Percentiles rank a stretch among this genome's conserved stretches.
These are phyloP conservation scores for Penicillium sp. DNA, from an alignment of 2,329 filamentous ascomycete species.

Conservation along the genomic window DNA sequence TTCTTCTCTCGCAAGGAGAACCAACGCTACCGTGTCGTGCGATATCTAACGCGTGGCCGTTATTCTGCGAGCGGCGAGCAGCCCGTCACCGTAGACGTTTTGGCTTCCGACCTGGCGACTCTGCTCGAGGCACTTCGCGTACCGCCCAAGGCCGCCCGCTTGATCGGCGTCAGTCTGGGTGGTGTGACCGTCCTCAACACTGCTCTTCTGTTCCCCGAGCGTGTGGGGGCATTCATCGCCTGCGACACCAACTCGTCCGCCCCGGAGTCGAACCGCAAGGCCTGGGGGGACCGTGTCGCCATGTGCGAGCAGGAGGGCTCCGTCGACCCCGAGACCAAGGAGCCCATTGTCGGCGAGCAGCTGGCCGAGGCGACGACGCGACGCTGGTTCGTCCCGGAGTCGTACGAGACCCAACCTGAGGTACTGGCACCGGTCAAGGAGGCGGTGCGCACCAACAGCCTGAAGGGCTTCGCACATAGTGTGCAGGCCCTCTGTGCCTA, in stretches of 20 bases:
- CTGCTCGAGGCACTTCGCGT: constrained; percentile 68
- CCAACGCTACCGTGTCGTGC: constrained; percentile 63
- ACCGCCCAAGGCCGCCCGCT: constrained; percentile 54
- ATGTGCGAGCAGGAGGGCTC: constrained; percentile 57
- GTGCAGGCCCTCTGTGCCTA: constrained; percentile 58
- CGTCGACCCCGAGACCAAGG: constrained; percentile 34
- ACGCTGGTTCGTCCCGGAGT: constrained; percentile 65
- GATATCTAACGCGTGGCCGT: constrained; percentile 73
- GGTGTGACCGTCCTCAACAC: constrained; percentile 73
- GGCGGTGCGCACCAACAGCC: constrained; percentile 65
- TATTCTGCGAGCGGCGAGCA: constrained; percentile 37
- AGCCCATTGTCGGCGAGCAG: constrained; percentile 56
- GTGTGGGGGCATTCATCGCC: constrained; percentile 60
- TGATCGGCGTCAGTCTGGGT: constrained; percentile 76
- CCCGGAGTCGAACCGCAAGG: constrained; percentile 67
- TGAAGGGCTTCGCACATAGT: constrained; percentile 75
- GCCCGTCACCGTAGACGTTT: constrained; percentile 58
- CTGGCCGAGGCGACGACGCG: constrained; percentile 67
- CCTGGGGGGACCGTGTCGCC: constrained; percentile 72
- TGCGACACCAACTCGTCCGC: constrained; percentile 75
- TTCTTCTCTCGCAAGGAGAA: constrained; percentile 53
- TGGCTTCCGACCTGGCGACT: constrained; percentile 63
- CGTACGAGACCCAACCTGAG: constrained; percentile 54
- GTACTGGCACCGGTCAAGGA: constrained; percentile 57
- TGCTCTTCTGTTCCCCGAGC: constrained; percentile 60